Conservation (phyloP, 306 rosid species). For the Pyrus betulifolia region DNA sequence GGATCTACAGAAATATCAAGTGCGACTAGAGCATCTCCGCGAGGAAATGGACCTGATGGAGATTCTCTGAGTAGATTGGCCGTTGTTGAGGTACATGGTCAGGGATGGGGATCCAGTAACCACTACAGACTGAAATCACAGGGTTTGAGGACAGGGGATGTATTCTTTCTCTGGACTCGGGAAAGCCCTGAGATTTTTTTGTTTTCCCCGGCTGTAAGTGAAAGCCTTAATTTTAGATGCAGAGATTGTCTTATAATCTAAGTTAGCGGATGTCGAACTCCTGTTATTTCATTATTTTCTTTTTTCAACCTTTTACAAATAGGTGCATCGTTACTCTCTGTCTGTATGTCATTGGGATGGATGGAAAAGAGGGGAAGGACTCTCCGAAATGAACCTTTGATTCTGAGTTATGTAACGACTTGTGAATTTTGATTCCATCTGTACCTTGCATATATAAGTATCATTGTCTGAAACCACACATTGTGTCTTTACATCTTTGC, state of each 20-base stretch:
- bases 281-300: constrained; percentile 31
- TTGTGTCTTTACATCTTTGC: neutral
- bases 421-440: constrained; percentile 26
- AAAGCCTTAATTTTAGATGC: constrained; percentile 68
- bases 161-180: constrained; percentile 50
- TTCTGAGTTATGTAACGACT: constrained; percentile 37
- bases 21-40: constrained; percentile 59
- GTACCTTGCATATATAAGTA: neutral
- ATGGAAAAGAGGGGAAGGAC: constrained; percentile 33
- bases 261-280: constrained; percentile 52
- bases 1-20: constrained; percentile 98
- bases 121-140: constrained; percentile 38
- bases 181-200: constrained; percentile 45
- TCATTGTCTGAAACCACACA: neutral
- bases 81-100: constrained; percentile 39
- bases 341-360: constrained; percentile 15
- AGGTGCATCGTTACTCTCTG: constrained; percentile 28
- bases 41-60: constrained; percentile 32
- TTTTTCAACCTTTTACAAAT: constrained; percentile 28
- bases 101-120: constrained; percentile 27
- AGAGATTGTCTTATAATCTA: constrained; percentile 51
- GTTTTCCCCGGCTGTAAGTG: constrained; percentile 60
- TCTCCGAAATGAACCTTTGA: constrained; percentile 50
- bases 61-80: constrained; percentile 30
- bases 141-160: constrained; percentile 51